A percentile compares a stretch with the other conserved stretches of the same genome.
These are phyloP conservation scores for Wickerhamomyces bisporus DNA, from an alignment of 805 yeast genomes.

Conservation along the genomic window DNA sequence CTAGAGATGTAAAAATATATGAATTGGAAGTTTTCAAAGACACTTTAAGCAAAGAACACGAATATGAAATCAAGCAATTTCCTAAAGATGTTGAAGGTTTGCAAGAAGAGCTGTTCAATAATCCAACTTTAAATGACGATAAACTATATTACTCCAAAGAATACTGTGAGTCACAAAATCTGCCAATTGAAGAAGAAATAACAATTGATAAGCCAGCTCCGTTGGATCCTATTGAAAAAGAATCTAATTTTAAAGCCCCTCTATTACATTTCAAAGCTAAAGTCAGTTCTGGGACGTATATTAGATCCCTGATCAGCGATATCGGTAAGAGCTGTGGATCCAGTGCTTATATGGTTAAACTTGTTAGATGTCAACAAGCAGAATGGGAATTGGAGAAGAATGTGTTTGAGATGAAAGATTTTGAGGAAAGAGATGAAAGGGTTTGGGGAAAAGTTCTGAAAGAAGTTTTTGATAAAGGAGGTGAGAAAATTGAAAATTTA, in stretches of 20 bases:
- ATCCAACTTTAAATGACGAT: conserved; percentile 52
- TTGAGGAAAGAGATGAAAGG: conserved; percentile 51
- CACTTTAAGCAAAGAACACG: conserved; percentile 50
- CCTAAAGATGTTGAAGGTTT: conserved; percentile 42
- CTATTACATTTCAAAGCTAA: conserved; percentile 65
- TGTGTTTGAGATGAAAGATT: conserved; percentile 64
- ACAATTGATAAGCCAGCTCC: conserved; percentile 34
- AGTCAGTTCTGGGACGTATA: conserved; percentile 94
- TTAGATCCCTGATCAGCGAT: conserved; percentile 85
- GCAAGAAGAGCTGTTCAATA: conserved; percentile 32
- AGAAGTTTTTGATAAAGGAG: conserved; percentile 45
- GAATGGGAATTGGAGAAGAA: conserved; percentile 75
- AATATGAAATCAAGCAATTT: conserved; percentile 39
- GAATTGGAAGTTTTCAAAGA: conserved; percentile 50
- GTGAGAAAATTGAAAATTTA: conserved; percentile 31
- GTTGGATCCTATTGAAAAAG: conserved; percentile 28
- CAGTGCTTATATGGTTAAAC: conserved; percentile 82
- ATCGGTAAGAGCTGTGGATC: conserved; percentile 76
- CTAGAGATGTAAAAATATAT: conserved; percentile 62
- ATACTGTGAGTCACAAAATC: conserved; percentile 40
- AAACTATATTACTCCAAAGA: conserved; percentile 55
- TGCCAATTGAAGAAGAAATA: conserved; percentile 36
- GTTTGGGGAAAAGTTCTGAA: conserved; percentile 68
- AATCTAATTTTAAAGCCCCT: conserved; percentile 51
- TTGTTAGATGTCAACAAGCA: conserved; percentile 71